These are phyloP conservation scores for Didymella sp. DNA, from an alignment of 2,329 filamentous ascomycete genomes.

Conservation along the genomic window DNA sequence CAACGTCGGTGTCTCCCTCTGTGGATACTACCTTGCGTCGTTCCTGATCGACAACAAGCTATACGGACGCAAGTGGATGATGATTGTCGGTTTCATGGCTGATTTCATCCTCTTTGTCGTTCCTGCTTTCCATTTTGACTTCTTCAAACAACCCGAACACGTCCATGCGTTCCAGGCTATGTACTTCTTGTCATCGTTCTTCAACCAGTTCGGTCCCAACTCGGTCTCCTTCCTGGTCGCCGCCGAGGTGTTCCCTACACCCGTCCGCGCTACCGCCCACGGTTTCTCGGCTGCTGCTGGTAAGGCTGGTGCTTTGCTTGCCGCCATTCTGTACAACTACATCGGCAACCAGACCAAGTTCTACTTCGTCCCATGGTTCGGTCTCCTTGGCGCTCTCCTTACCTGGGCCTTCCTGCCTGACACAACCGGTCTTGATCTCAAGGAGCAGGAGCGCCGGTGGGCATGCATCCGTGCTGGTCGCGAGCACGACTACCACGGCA, in stretches of 20 bases:
- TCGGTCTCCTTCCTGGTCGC: constrained; percentile 95
- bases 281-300: constrained; percentile 92
- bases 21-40: constrained; percentile 88
- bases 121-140: constrained; percentile 84
- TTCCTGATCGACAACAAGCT: constrained; percentile 95
- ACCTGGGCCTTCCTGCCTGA: constrained; percentile 92
- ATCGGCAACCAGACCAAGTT: constrained; percentile 86
- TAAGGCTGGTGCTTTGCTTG: constrained; percentile 86
- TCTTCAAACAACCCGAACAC: constrained; percentile 75
- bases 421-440: constrained; percentile 93
- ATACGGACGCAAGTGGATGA: constrained; percentile 95
- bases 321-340: constrained; percentile 93
- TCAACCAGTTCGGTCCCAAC: constrained; percentile 99
- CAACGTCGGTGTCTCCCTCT: constrained; percentile 86
- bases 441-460: constrained; percentile 97
- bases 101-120: constrained; percentile 94
- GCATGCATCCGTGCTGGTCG: constrained; percentile 80
- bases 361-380: constrained; percentile 94
- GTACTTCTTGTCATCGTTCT: constrained; percentile 98
- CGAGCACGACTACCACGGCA: constrained; percentile 85
- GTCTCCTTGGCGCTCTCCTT: constrained; percentile 82
- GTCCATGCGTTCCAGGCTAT: constrained; percentile 95
- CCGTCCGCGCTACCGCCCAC: constrained; percentile 90
- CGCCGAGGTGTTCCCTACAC: constrained; percentile 94
- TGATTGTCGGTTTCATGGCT: constrained; percentile 90